Conservation (phyloP, 1,284 basidiomycete species). For the Heterobasidion irregulare region DNA sequence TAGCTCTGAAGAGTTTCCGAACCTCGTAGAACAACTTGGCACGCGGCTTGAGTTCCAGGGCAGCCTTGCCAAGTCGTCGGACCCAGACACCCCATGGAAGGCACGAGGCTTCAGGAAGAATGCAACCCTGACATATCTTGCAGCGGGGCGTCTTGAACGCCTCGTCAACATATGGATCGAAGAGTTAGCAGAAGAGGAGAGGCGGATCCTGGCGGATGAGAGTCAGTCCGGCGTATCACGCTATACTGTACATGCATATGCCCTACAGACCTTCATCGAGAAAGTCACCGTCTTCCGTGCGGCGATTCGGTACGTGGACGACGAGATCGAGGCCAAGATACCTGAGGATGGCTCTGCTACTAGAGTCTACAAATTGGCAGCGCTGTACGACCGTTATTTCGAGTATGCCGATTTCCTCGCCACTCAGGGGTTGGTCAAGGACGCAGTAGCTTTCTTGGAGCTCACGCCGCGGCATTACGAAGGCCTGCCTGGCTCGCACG, state of each 20-base stretch:
- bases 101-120: constrained; percentile 70
- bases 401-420: constrained; percentile 94
- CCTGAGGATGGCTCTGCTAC: constrained; percentile 33
- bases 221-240: constrained; percentile 39
- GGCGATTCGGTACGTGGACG: constrained; percentile 84
- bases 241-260: constrained; percentile 84
- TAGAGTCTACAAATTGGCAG: constrained; percentile 77
- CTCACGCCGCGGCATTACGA: constrained; percentile 79
- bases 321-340: constrained; percentile 45
- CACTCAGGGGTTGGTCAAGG: constrained; percentile 80
- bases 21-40: constrained; percentile 88
- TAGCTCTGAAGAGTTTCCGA: constrained; percentile 75
- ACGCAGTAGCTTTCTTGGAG: constrained; percentile 77
- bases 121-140: constrained; percentile 89
- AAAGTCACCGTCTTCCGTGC: constrained; percentile 94
- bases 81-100: constrained; percentile 23
- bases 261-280: constrained; percentile 92
- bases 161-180: constrained; percentile 91
- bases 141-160: constrained; percentile 84
- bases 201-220: constrained; percentile 36
- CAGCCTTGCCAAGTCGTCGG: constrained; percentile 44
- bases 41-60: constrained; percentile 84
- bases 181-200: constrained; percentile 87
- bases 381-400: constrained; percentile 88
- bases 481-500: constrained; percentile 39